Evolutionary conservation across 352 stramenopile genomes (phyloP).

Genomic region (Phytopythium mirpurense): DNA sequence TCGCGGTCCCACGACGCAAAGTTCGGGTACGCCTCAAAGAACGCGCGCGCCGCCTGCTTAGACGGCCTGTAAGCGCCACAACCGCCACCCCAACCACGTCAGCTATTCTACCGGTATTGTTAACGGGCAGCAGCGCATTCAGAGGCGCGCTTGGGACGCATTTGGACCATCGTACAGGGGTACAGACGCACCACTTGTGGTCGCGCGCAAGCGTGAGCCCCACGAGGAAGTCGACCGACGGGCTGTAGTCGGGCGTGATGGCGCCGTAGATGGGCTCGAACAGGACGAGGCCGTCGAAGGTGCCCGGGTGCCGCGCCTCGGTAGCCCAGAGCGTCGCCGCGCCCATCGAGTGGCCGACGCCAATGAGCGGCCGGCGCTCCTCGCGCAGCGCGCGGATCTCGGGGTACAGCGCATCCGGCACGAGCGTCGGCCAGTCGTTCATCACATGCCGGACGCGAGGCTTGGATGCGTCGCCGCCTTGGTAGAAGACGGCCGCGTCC

Average conservation of each 20-base stretch:
- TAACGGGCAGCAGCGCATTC: no score
- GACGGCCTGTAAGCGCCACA: slow-evolving; percentile 12
- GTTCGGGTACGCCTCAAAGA: slow-evolving; percentile 29
- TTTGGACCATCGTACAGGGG: no score
- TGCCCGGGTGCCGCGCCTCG: slow-evolving; percentile 32
- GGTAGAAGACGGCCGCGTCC: slow-evolving; percentile 14
- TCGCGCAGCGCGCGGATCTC: slow-evolving; percentile 15
- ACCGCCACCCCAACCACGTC: no score
- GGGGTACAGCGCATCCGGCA: slow-evolving; percentile 9
- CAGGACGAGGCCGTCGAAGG: slow-evolving; percentile 37
- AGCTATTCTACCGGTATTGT: no score
- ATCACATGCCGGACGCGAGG: slow-evolving; percentile 19
- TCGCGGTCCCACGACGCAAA: slow-evolving; percentile 42
- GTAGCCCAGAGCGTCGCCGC: slow-evolving; percentile 30
- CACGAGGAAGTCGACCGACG: slow-evolving; percentile 29
- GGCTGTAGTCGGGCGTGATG: slow-evolving; percentile 6
- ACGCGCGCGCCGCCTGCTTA: slow-evolving; percentile 11
- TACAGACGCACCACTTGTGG: slow-evolving; percentile 25
- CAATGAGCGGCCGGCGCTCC: slow-evolving; percentile 16
- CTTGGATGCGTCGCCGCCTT: slow-evolving; percentile 11
- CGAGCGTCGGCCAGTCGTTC: slow-evolving; percentile 20
- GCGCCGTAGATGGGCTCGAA: slow-evolving; percentile 42
- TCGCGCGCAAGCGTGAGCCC: slow-evolving; percentile 26
- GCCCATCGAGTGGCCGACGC: slow-evolving; percentile 42
- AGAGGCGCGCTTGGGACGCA: no score